These are phyloP conservation scores for Crataegus laevigata DNA, from an alignment of 306 rosid genomes.

Conservation along the genomic window DNA sequence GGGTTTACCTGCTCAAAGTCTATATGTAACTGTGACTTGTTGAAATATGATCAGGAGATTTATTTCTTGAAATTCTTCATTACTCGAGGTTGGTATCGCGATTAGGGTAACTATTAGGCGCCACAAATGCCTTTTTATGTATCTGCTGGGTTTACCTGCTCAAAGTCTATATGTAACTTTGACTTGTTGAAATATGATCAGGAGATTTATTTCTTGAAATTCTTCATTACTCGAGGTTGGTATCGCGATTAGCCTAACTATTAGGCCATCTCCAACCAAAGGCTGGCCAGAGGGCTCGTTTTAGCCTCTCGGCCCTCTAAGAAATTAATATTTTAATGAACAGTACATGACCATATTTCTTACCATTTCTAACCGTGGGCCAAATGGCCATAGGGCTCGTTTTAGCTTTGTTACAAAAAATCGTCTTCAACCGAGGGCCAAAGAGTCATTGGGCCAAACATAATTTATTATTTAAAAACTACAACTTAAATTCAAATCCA, in stretches of 20 bases:
- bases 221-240: background rate
- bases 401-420: too few species aligned
- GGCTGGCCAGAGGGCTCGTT: too few species aligned
- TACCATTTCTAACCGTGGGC: too few species aligned
- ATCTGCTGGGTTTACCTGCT: background rate
- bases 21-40: background rate
- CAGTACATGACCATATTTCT: too few species aligned
- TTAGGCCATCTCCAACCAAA: too few species aligned
- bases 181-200: background rate
- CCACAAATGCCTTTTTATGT: background rate
- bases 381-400: too few species aligned
- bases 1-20: background rate
- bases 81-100: background rate
- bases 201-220: background rate
- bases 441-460: too few species aligned
- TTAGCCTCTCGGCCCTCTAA: too few species aligned
- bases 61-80: background rate
- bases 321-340: too few species aligned
- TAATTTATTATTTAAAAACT: too few species aligned
- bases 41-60: background rate
- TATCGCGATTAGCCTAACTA: background rate
- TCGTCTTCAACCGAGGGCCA: too few species aligned
- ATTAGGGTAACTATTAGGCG: background rate
- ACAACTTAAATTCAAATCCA: too few species aligned
- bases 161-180: background rate